phyloP scores from a whole-genome alignment of 805 yeast species.

The Grigorovia yakushimaensis region DNA sequence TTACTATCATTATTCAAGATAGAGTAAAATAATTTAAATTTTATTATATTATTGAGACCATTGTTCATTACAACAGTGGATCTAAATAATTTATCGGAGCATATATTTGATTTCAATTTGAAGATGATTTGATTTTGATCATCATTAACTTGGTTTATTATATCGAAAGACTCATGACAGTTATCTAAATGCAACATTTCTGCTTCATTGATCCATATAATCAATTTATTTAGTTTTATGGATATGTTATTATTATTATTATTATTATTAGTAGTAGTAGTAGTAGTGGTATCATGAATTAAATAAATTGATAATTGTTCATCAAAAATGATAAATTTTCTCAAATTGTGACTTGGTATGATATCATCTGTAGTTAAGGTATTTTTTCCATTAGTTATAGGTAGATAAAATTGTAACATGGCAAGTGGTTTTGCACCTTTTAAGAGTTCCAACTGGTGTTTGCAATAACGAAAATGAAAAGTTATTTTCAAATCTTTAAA shows the following conservation, averaged over 20 bases:
- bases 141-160: not conserved
- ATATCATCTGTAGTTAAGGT: constrained; percentile 4
- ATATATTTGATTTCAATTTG: constrained; percentile 13
- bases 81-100: constrained; percentile 15
- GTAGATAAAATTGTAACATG: not conserved
- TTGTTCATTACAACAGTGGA: constrained; percentile 28
- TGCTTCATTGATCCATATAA: constrained; percentile 25
- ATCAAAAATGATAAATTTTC: constrained; percentile 25
- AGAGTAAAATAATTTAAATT: constrained; percentile 4
- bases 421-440: not conserved
- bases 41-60: constrained; percentile 23
- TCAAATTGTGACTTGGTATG: constrained; percentile 9
- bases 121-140: constrained; percentile 1
- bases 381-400: not conserved
- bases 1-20: too few relatives aligned
- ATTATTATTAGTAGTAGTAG: too few relatives aligned
- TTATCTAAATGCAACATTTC: constrained; percentile 9
- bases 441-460: too few relatives aligned
- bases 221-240: constrained; percentile 4
- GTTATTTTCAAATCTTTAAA: too few relatives aligned
- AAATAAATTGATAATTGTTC: constrained; percentile 17
- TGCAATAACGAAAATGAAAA: too few relatives aligned
- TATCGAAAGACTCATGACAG: constrained; percentile 4
- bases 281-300: too few relatives aligned
- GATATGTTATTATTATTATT: too few relatives aligned